Base-by-base conservation (phyloP, 2,329 filamentous ascomycete species). In the Ophiostoma australiae region DNA sequence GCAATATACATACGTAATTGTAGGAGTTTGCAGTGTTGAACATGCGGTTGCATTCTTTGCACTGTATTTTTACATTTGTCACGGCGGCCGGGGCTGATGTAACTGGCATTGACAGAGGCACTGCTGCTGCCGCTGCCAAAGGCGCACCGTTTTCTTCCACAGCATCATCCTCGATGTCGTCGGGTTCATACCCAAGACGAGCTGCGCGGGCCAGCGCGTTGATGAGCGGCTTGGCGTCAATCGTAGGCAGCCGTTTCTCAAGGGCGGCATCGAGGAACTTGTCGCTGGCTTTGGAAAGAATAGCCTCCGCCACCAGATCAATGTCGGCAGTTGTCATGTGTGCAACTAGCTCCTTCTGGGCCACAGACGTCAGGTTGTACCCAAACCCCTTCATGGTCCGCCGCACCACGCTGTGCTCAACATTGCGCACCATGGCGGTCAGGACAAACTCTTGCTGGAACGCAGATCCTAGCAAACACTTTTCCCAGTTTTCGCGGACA, bases 131-230 rank as follows among this genome's bases (percentile, higher is more conserved):
- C 27, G 33, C 71, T 69, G 1, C 76, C 75, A 2, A 83, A 79
- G 23, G 82, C 80, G 35, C 77, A 78, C 72, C 83, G 82, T 41
- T 77, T 75, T 37, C 77, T 67, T 78, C 71, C 82, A 79, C 37
- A 75, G 72, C 27, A 77, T 55, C 81, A 15, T 86, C 78, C 23
- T 58, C 52, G 3, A 85, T 79, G 70, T 88, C 86, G 41, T 79
- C 78, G 0, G 80, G 78, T 68, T 86, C 82, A 70, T 88, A 88
- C 1, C 86, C 86, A 0, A 88, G 81, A 2, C 86, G 84, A 74
- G 87, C 84, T 1, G 86, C 85, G 48, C 82, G 80, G 1, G 86
- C 86, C 27, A 88, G 80, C 17, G 85, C 84, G 71, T 87, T 87
- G 70, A 88, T 83, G 3, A 88, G 80, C 17, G 83, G 81, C 35